These are phyloP conservation scores for Backusella tarrabulga DNA, from an alignment of 192 early-diverging fungal species.

Conservation along the genomic window DNA sequence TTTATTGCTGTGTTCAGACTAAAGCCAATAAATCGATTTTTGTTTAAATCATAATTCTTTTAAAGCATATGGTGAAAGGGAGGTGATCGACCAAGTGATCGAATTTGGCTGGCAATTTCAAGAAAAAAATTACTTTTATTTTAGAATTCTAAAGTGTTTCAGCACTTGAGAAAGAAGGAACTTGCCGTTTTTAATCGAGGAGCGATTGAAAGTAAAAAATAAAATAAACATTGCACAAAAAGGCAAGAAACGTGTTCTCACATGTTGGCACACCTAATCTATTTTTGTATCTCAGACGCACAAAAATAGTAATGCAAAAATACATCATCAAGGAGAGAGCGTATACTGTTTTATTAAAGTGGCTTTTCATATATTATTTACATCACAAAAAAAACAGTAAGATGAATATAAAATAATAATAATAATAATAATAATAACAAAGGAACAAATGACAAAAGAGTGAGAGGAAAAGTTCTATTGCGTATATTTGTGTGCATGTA, in stretches of 20 bases:
- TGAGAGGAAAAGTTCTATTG: neutral
- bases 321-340: neutral
- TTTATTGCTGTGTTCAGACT: too few species aligned
- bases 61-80: too few species aligned
- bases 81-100: too few species aligned
- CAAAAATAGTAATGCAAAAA: neutral
- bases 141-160: too few species aligned
- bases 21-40: too few species aligned
- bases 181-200: too few species aligned
- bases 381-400: neutral
- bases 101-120: too few species aligned
- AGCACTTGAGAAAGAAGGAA: too few species aligned
- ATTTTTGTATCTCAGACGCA: neutral
- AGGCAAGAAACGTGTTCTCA: neutral
- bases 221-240: neutral
- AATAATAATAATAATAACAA: neutral
- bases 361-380: neutral
- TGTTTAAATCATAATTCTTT: too few species aligned
- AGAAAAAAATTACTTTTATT: too few species aligned
- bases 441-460: neutral
- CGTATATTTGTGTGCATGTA: neutral
- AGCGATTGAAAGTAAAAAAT: too few species aligned
- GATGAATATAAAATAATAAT: neutral
- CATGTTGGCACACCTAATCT: neutral
- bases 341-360: neutral